Conservation (phyloP, 2,329 filamentous ascomycete genomes). For the Diaporthe capsici region DNA sequence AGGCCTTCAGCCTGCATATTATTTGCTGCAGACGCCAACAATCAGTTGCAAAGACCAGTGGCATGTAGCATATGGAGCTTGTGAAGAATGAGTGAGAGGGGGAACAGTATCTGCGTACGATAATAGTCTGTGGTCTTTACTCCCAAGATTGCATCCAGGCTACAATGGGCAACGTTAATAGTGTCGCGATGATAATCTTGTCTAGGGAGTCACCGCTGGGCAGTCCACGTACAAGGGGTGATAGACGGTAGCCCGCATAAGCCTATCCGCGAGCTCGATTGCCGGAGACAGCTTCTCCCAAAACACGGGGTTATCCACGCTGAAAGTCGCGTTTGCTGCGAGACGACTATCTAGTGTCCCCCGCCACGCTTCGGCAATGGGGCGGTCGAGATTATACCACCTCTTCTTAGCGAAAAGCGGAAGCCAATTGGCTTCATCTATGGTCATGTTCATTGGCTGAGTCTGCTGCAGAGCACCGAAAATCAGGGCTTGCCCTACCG, state of each 20-base stretch:
- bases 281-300: background rate
- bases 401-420: slow-evolving; percentile 10
- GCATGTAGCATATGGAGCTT: background rate
- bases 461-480: background rate
- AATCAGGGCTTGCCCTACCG: background rate
- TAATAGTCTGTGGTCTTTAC: background rate
- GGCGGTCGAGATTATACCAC: slow-evolving; percentile 11
- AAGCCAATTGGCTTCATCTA: slow-evolving; percentile 12
- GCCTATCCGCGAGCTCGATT: slow-evolving; percentile 16
- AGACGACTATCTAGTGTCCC: slow-evolving; percentile 1
- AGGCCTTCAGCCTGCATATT: background rate
- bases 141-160: slow-evolving; percentile 9
- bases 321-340: slow-evolving; percentile 14
- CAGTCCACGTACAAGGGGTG: slow-evolving; percentile 22
- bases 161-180: background rate
- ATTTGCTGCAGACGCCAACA: background rate
- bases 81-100: background rate
- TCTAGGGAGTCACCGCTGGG: background rate
- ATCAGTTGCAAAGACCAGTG: background rate
- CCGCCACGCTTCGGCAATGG: background rate
- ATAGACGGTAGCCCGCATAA: background rate
- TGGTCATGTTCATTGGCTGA: background rate
- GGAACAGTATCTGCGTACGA: background rate
- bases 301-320: slow-evolving; percentile 22
- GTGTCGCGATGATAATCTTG: no score